A percentile compares a stretch with the other conserved stretches of the same genome.
Conservation (phyloP, 2,329 filamentous ascomycete species). For the Proliferodiscus dingleyae region DNA sequence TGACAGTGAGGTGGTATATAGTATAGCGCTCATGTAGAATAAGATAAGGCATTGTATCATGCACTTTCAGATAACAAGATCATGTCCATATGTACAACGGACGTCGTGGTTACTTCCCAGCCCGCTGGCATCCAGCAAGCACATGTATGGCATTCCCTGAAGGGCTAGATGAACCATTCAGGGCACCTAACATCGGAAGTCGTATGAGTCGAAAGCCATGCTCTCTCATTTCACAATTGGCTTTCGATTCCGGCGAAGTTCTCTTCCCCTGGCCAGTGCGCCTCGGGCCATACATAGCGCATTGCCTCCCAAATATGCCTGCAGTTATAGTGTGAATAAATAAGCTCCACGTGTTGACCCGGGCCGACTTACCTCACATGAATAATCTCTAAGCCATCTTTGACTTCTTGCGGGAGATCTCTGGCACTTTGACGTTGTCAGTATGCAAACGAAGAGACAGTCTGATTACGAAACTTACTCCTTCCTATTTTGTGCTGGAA, state of each 20-base stretch:
- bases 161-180: background rate
- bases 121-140: too few relatives aligned
- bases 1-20: too few relatives aligned
- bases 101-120: too few relatives aligned
- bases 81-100: too few relatives aligned
- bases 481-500: constrained; percentile 85
- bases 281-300: constrained; percentile 85
- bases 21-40: too few relatives aligned
- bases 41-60: too few relatives aligned
- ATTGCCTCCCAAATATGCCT: constrained; percentile 95
- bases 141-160: background rate
- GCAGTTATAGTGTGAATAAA: constrained; percentile 18
- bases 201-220: background rate
- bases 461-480: constrained; percentile 43
- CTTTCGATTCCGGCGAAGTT: constrained; percentile 69
- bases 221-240: constrained; percentile 53
- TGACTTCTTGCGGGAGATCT: constrained; percentile 87
- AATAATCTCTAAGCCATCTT: constrained; percentile 79
- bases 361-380: constrained; percentile 69
- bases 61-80: too few relatives aligned
- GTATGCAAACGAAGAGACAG: constrained; percentile 1
- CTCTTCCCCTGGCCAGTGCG: constrained; percentile 73
- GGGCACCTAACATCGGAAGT: background rate
- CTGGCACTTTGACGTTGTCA: constrained; percentile 46
- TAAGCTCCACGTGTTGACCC: background rate